phyloP scores from a whole-genome alignment of 345 rosid species.

The Streptanthus diversifolius region DNA sequence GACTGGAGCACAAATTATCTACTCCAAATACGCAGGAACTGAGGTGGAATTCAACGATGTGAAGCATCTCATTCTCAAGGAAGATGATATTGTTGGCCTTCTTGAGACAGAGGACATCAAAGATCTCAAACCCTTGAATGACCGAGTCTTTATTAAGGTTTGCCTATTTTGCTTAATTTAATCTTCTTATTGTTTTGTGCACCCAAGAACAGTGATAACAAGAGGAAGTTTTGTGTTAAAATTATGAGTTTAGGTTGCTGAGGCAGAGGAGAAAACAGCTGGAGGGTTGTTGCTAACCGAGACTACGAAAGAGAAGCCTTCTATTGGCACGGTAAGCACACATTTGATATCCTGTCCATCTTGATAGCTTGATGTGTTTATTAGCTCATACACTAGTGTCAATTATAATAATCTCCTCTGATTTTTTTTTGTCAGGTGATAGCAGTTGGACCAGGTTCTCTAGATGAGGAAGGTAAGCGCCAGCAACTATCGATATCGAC shows the following conservation, averaged over 20 bases:
- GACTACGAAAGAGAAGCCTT: conserved; percentile 89
- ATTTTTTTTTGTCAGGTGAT: conserved; percentile 51
- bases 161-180: not conserved
- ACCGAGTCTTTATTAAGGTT: conserved; percentile 86
- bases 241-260: conserved; percentile 57
- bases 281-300: conserved; percentile 89
- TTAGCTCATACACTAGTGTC: not conserved
- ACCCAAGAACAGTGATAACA: not conserved
- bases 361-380: not conserved
- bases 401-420: not conserved
- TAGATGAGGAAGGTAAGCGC: conserved; percentile 74
- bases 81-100: conserved; percentile 87
- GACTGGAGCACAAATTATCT: conserved; percentile 76
- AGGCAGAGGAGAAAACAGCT: conserved; percentile 90
- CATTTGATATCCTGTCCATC: not conserved
- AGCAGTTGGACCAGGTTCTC: conserved; percentile 78
- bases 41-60: conserved; percentile 76
- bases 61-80: conserved; percentile 81
- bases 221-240: not conserved
- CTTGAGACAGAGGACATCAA: conserved; percentile 91
- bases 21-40: conserved; percentile 91
- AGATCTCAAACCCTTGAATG: conserved; percentile 92
- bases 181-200: not conserved
- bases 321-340: conserved; percentile 66
- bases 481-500: conserved; percentile 48